These are phyloP conservation scores for Bonia amplexicaulis DNA, from an alignment of 176 grass and related monocot genomes.

Conservation along the genomic window DNA sequence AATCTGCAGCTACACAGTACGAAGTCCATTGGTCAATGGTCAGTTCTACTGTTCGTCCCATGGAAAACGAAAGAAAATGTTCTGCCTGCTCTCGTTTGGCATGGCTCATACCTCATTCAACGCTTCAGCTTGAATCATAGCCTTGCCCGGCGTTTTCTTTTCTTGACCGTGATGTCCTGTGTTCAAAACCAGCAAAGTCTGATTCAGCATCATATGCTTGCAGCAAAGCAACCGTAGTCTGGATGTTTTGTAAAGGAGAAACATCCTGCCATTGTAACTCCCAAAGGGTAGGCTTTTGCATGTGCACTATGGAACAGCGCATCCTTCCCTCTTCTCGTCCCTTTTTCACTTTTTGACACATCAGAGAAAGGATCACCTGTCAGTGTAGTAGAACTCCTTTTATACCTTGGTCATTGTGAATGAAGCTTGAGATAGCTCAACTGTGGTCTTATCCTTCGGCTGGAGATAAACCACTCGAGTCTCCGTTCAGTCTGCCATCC, in stretches of 20 bases:
- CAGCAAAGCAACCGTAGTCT: conserved; percentile 7
- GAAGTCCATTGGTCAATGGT: background rate
- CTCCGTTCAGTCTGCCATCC: too few relatives aligned
- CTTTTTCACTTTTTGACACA: conserved; percentile 16
- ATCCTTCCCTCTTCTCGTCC: background rate
- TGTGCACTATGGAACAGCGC: background rate
- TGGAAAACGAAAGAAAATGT: background rate
- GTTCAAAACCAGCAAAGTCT: background rate
- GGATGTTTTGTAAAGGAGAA: conserved; percentile 37
- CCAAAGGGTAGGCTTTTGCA: conserved; percentile 26
- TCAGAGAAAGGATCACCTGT: background rate
- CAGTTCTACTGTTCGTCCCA: background rate
- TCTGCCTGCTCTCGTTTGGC: background rate
- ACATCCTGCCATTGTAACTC: conserved; percentile 30
- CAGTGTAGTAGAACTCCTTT: background rate
- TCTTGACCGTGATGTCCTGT: background rate
- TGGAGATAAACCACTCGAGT: too few relatives aligned
- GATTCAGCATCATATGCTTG: background rate
- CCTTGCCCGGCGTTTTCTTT: background rate
- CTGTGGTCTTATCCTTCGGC: too few relatives aligned
- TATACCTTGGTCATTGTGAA: background rate
- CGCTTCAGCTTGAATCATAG: background rate
- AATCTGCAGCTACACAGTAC: background rate
- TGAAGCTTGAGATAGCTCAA: background rate
- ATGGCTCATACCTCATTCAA: background rate